phyloP scores from a whole-genome alignment of 148 eudicot species.

The Selenicereus undatus region DNA sequence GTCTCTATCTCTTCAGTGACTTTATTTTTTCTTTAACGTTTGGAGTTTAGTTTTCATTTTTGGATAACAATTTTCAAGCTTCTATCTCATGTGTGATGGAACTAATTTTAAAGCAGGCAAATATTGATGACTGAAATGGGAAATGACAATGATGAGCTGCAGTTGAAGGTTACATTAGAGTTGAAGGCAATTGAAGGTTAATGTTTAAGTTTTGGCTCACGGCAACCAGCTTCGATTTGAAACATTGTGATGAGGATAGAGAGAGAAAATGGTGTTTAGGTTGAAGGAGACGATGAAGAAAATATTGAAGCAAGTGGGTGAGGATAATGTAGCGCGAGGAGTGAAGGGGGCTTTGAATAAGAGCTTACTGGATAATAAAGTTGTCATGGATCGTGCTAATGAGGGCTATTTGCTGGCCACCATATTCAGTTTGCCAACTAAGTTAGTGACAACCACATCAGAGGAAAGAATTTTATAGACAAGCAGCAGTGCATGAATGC shows the following conservation, averaged over 20 bases:
- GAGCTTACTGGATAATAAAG: slow-evolving; percentile 53
- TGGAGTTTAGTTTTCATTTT: no score
- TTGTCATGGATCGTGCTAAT: slow-evolving; percentile 88
- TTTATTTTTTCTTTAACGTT: no score
- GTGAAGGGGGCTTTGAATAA: slow-evolving; percentile 56
- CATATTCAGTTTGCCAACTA: slow-evolving; percentile 88
- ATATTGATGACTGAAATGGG: no score
- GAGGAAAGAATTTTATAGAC: no score
- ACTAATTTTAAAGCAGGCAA: no score
- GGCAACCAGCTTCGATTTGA: not conserved
- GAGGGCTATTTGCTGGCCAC: slow-evolving; percentile 89
- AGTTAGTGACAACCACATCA: not conserved
- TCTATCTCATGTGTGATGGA: no score
- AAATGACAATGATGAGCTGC: no score
- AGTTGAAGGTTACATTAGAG: no score
- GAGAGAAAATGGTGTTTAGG: slow-evolving; percentile 66
- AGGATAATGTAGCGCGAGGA: slow-evolving; percentile 59
- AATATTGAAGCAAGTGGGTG: slow-evolving; percentile 72
- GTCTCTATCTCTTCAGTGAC: no score
- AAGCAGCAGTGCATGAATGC: no score
- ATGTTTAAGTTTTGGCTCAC: not conserved
- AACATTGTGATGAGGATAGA: not conserved
- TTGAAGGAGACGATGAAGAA: slow-evolving; percentile 80
- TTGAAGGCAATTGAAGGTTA: no score
- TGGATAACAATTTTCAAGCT: no score